phyloP scores from a whole-genome alignment of 306 rosid species.

The Cucumis sativus region Cucumber_9930_V3 NC_026660.2:30478001-30478500 shows the following conservation, averaged over 20 bases:
- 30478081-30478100: neutral
- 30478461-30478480: neutral
- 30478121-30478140: neutral
- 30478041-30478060: neutral
- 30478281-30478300: conserved; percentile 23
- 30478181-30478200: neutral
- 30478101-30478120: neutral
- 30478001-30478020: neutral
- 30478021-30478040: neutral
- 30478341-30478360: conserved; percentile 47
- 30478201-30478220: neutral
- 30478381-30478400: conserved; percentile 60
- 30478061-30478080: neutral
- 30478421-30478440: neutral
- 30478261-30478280: neutral
- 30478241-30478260: neutral
- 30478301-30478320: conserved; percentile 65
- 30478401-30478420: conserved; percentile 88
- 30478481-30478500: neutral
- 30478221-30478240: neutral
- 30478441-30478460: conserved; percentile 11
- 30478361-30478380: conserved; percentile 82
- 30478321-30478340: conserved; percentile 80
- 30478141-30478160: too few relatives aligned
- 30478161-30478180: neutral